Evolutionary conservation across 2,329 filamentous ascomycete genomes (phyloP).

Genomic region (Pseudogymnoascus destructans): DNA sequence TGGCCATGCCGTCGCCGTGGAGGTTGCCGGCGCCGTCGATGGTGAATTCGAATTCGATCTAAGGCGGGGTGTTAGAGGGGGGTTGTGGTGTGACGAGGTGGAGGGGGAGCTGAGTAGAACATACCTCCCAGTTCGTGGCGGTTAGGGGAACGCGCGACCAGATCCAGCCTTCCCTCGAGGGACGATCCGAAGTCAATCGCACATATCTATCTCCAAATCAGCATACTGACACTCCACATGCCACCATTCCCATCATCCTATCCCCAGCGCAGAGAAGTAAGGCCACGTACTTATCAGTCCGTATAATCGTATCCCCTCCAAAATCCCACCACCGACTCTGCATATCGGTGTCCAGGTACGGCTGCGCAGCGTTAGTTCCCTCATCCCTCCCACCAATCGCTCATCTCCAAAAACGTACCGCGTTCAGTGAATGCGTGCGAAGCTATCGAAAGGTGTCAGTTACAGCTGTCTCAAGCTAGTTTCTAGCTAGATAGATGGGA

Average conservation of each 20-base stretch:
- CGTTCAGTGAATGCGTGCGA: constrained; percentile 70
- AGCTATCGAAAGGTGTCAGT: constrained; percentile 41
- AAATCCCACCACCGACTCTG: constrained; percentile 98
- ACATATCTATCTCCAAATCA: constrained; percentile 56
- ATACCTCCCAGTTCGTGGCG: constrained; percentile 90
- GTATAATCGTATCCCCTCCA: constrained; percentile 83
- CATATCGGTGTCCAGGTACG: constrained; percentile 96
- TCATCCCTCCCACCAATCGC: neutral
- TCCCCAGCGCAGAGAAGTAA: neutral
- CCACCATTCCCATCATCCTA: constrained; percentile 13
- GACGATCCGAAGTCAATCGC: constrained; percentile 78
- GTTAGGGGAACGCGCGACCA: constrained; percentile 91
- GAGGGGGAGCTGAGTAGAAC: constrained; percentile 10
- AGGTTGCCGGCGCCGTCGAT: constrained; percentile 80
- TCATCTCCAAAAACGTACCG: constrained; percentile 40
- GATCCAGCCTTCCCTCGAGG: constrained; percentile 83
- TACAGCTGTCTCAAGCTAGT: neutral
- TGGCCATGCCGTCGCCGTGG: constrained; percentile 90
- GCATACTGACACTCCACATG: neutral
- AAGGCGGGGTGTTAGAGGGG: constrained; percentile 7
- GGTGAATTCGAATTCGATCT: constrained; percentile 89
- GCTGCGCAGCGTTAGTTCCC: constrained; percentile 37
- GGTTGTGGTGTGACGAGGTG: neutral
- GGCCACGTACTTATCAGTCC: constrained; percentile 51
- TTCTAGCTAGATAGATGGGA: neutral